Percentiles rank a stretch among this genome's conserved stretches.
Conservation (phyloP, 2,329 filamentous ascomycete genomes). For the Penicillium sp. region DNA sequence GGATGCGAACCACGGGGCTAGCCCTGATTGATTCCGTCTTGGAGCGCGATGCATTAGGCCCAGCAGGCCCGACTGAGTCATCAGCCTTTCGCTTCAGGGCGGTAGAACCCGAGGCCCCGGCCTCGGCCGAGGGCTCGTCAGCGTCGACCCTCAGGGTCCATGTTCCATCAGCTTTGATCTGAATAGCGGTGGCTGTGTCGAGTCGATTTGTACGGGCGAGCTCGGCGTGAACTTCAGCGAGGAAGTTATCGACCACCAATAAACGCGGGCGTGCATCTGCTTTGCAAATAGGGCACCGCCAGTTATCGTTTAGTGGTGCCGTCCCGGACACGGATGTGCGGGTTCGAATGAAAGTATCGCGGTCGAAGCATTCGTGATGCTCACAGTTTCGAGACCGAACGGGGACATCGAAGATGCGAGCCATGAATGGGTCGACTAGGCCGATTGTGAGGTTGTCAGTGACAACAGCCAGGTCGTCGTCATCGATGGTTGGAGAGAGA, state of each 20-base stretch:
- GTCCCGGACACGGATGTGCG: constrained; percentile 50
- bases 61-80: background rate
- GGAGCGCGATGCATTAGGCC: constrained; percentile 18
- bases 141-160: constrained; percentile 56
- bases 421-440: constrained; percentile 64
- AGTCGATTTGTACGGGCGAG: constrained; percentile 52
- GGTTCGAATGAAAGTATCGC: constrained; percentile 72
- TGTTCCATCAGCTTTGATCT: constrained; percentile 59
- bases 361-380: constrained; percentile 87
- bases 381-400: constrained; percentile 66
- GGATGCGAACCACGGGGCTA: background rate
- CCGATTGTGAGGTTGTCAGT: constrained; percentile 58
- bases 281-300: constrained; percentile 82
- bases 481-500: constrained; percentile 40
- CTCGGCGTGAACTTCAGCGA: constrained; percentile 58
- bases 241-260: constrained; percentile 70
- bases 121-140: constrained; percentile 15
- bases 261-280: constrained; percentile 70
- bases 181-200: constrained; percentile 56
- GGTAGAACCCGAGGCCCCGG: background rate
- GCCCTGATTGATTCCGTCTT: background rate
- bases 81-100: constrained; percentile 16
- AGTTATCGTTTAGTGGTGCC: constrained; percentile 50
- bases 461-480: constrained; percentile 62
- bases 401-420: constrained; percentile 63